phyloP scores from a whole-genome alignment of 352 stramenopile genomes.

The Globisporangium apiculatum region DNA sequence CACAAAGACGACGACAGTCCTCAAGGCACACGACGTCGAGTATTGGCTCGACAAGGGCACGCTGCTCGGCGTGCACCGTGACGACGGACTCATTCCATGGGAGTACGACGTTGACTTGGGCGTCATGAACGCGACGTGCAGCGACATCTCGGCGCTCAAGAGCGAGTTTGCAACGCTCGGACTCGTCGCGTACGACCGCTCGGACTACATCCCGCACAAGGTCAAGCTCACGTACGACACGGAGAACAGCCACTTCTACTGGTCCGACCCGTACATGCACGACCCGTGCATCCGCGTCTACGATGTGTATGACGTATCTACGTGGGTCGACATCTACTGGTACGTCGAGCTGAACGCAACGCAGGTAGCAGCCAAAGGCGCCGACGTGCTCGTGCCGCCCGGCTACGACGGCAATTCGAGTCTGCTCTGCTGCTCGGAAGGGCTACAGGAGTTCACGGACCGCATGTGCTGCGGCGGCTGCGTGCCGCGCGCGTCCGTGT shows the following conservation, averaged over 20 bases:
- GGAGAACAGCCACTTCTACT: constrained; percentile 78
- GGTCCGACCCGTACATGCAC: constrained; percentile 64
- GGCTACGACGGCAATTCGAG: constrained; percentile 57
- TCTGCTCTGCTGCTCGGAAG: constrained; percentile 68
- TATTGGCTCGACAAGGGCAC: constrained; percentile 84
- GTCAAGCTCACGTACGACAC: constrained; percentile 82
- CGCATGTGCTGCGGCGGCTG: constrained; percentile 76
- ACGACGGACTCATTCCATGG: constrained; percentile 69
- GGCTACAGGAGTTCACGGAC: constrained; percentile 47
- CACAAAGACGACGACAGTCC: constrained; percentile 54
- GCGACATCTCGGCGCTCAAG: constrained; percentile 62
- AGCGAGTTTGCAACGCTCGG: constrained; percentile 48
- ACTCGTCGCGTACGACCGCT: constrained; percentile 58
- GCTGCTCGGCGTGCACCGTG: constrained; percentile 57
- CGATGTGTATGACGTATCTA: constrained; percentile 42
- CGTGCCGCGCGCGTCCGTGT: constrained; percentile 49
- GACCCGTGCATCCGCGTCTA: constrained; percentile 76
- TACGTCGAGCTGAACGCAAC: constrained; percentile 52
- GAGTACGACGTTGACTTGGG: constrained; percentile 80
- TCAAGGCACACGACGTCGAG: constrained; percentile 60
- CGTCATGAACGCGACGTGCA: constrained; percentile 67
- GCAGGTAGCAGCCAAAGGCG: constrained; percentile 30
- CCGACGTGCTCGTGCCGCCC: constrained; percentile 46
- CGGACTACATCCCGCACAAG: constrained; percentile 72
- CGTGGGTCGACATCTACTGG: constrained; percentile 82